Evolutionary conservation across 192 early-diverging fungal genomes (phyloP).

Genomic region (Gamsiella multidivaricata): DNA sequence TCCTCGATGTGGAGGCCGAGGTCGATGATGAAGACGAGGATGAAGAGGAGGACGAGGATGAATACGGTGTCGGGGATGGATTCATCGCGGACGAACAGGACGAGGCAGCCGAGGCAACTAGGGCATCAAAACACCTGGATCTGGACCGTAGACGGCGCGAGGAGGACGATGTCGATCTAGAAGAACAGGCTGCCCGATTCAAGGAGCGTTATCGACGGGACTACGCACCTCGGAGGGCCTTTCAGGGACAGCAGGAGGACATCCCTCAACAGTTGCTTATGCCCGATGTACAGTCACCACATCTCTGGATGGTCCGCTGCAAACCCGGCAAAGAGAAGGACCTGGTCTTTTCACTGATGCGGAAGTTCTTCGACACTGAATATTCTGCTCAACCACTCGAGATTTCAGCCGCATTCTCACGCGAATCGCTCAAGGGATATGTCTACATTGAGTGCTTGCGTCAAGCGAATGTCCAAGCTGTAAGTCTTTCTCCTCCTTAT

Average conservation of each 20-base stretch:
- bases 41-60: constrained; percentile 75
- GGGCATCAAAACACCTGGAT: constrained; percentile 74
- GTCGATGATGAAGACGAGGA: constrained; percentile 79
- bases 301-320: constrained; percentile 91
- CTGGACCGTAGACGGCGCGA: constrained; percentile 73
- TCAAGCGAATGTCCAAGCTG: constrained; percentile 80
- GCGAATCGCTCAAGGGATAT: constrained; percentile 89
- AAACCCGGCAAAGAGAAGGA: constrained; percentile 90
- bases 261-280: constrained; percentile 84
- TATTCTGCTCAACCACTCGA: constrained; percentile 69
- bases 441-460: constrained; percentile 91
- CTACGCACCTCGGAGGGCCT: constrained; percentile 51
- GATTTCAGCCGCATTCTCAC: constrained; percentile 84
- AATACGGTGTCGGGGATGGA: constrained; percentile 71
- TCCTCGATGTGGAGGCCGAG: constrained; percentile 74
- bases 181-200: constrained; percentile 81
- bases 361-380: constrained; percentile 77
- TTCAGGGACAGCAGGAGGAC: constrained; percentile 65
- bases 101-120: constrained; percentile 69
- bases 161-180: constrained; percentile 84
- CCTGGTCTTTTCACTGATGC: constrained; percentile 82
- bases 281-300: constrained; percentile 88
- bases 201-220: constrained; percentile 77
- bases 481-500: constrained; percentile 21
- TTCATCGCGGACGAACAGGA: constrained; percentile 80